Percentiles rank a stretch among this genome's conserved stretches.
Conservation (phyloP, 108 stramenopile species). For the Fragilaria crotonensis region DNA sequence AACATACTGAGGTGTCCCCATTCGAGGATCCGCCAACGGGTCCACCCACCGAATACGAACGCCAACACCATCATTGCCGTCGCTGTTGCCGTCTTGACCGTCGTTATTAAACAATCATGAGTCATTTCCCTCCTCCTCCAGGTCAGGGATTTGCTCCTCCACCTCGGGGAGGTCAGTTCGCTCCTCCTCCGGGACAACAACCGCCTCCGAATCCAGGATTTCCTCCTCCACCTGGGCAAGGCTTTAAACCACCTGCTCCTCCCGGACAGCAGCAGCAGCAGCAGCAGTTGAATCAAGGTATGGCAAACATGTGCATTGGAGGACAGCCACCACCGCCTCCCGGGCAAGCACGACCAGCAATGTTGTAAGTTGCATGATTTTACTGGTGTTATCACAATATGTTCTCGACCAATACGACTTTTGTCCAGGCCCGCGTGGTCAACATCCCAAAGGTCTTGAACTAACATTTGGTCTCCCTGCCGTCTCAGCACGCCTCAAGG, state of each 20-base stretch:
- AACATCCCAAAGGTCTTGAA: background rate
- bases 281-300: conserved; percentile 38
- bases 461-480: conserved; percentile 8
- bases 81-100: background rate
- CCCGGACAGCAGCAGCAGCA: conserved; percentile 21
- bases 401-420: conserved; percentile 7
- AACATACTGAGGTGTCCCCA: too few relatives aligned
- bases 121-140: background rate
- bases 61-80: background rate
- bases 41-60: too few relatives aligned
- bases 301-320: conserved; percentile 37
- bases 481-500: too few relatives aligned
- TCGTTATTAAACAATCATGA: background rate
- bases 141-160: background rate
- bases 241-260: conserved; percentile 9
- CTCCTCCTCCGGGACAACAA: conserved; percentile 1
- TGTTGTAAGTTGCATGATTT: conserved; percentile 11
- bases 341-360: conserved; percentile 21
- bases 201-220: background rate
- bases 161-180: background rate
- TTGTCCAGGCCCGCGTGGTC: conserved; percentile 7
- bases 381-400: conserved; percentile 7
- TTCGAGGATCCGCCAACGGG: too few relatives aligned
- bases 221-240: conserved; percentile 7
- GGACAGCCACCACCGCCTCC: too few relatives aligned